Percentiles rank a stretch among this genome's conserved stretches.
Conservation (phyloP, 1,284 basidiomycete genomes). For the Trichosporon coremiiforme region DNA sequence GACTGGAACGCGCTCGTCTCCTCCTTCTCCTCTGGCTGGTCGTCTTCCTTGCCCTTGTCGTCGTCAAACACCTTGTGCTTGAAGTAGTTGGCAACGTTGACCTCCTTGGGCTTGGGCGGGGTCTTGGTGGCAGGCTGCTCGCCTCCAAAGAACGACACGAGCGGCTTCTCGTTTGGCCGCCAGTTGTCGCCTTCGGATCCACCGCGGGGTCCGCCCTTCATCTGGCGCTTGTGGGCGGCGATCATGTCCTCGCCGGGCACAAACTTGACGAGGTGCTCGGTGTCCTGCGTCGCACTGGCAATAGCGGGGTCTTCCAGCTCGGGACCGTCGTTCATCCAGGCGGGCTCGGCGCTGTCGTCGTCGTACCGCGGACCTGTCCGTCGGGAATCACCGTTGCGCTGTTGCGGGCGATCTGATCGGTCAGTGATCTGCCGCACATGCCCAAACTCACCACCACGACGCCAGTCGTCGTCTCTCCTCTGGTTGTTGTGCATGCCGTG, state of each 20-base stretch:
- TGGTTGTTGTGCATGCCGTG: conserved; percentile 18
- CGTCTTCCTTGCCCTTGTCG: conserved; percentile 31
- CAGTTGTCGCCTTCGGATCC: conserved; percentile 25
- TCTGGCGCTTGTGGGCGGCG: conserved; percentile 48
- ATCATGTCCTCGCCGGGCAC: conserved; percentile 53
- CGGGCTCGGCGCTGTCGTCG: conserved; percentile 47
- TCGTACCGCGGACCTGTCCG: conserved; percentile 28
- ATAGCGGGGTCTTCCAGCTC: conserved; percentile 40
- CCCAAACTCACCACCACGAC: conserved; percentile 28
- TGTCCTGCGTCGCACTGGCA: conserved; percentile 23
- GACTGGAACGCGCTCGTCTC: conserved; percentile 39
- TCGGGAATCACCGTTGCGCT: conserved; percentile 31
- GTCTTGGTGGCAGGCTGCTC: conserved; percentile 21
- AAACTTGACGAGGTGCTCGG: conserved; percentile 38
- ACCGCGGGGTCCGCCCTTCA: conserved; percentile 37
- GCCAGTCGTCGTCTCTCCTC: conserved; percentile 32
- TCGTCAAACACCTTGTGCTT: conserved; percentile 35
- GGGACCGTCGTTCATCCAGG: conserved; percentile 51
- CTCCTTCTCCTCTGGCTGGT: conserved; percentile 25
- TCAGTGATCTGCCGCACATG: background rate
- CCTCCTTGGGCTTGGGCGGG: conserved; percentile 39
- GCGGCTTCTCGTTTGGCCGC: conserved; percentile 36
- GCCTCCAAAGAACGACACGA: conserved; percentile 44
- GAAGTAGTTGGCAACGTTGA: conserved; percentile 50
- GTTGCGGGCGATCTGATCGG: conserved; percentile 20